These are phyloP conservation scores for Clarireedia monteithiana DNA, from an alignment of 2,329 filamentous ascomycete genomes.

Conservation along the genomic window DNA sequence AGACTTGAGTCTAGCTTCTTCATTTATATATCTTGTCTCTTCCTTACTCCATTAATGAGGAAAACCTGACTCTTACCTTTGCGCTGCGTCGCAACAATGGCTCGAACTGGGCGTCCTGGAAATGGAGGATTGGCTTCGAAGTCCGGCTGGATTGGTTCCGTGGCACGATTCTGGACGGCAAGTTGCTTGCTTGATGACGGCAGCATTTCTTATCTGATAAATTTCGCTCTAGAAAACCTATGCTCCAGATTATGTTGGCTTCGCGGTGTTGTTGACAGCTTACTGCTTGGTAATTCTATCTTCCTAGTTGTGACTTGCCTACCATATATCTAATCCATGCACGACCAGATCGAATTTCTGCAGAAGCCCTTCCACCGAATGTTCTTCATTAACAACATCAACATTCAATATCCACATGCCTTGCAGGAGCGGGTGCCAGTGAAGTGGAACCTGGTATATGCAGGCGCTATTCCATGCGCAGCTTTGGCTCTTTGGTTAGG, in stretches of 20 bases:
- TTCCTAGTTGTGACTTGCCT: not conserved
- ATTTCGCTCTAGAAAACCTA: constrained; percentile 58
- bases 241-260: constrained; percentile 79
- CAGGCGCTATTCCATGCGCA: constrained; percentile 61
- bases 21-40: not conserved
- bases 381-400: constrained; percentile 80
- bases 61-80: constrained; percentile 6
- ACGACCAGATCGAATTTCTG: constrained; percentile 52
- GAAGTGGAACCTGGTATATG: constrained; percentile 56
- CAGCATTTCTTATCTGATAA: constrained; percentile 5
- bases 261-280: constrained; percentile 58
- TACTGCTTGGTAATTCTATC: constrained; percentile 50
- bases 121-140: constrained; percentile 17
- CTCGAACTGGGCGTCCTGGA: constrained; percentile 2
- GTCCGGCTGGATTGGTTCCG: constrained; percentile 24
- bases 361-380: constrained; percentile 87
- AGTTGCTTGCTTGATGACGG: not conserved
- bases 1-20: not conserved
- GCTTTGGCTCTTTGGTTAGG: constrained; percentile 60
- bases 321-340: not conserved
- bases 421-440: constrained; percentile 76
- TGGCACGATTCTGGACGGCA: constrained; percentile 30
- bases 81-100: constrained; percentile 9
- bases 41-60: not conserved
- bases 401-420: constrained; percentile 82